phyloP scores from a whole-genome alignment of 2,329 filamentous ascomycete genomes.

The Claviceps purpurea region DNA sequence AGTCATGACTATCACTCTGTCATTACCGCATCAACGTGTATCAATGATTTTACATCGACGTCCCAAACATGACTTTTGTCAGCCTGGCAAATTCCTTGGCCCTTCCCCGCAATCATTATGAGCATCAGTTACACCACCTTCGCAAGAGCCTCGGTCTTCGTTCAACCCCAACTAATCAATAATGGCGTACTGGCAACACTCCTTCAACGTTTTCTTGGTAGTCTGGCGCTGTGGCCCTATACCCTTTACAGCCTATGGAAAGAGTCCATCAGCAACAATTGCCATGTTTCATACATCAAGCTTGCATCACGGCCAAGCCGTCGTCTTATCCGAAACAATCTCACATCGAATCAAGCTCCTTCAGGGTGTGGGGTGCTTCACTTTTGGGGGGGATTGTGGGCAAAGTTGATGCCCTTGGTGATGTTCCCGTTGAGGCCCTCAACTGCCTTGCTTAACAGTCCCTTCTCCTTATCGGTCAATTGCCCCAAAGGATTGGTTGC shows the following conservation, averaged over 20 bases:
- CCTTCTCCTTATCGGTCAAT: conserved; percentile 80
- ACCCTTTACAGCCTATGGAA: conserved; percentile 25
- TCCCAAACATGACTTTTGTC: neutral
- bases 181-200: neutral
- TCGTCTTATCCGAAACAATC: conserved; percentile 14
- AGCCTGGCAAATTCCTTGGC: neutral
- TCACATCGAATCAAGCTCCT: conserved; percentile 16
- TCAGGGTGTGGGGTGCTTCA: conserved; percentile 35
- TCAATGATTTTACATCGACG: neutral
- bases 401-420: conserved; percentile 82
- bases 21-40: neutral
- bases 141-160: neutral
- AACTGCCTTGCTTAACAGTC: conserved; percentile 62
- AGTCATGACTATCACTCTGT: conserved; percentile 32
- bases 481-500: conserved; percentile 64
- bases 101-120: neutral
- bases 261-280: conserved; percentile 23
- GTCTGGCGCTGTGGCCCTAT: conserved; percentile 12
- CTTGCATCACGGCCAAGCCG: conserved; percentile 24
- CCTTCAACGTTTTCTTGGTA: neutral
- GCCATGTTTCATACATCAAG: conserved; percentile 22
- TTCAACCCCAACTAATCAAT: neutral
- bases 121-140: too few species aligned
- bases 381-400: conserved; percentile 79
- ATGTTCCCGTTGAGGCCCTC: conserved; percentile 85